phyloP scores from a whole-genome alignment of 257 asterid genomes.

The Petunia secreta region DNA sequence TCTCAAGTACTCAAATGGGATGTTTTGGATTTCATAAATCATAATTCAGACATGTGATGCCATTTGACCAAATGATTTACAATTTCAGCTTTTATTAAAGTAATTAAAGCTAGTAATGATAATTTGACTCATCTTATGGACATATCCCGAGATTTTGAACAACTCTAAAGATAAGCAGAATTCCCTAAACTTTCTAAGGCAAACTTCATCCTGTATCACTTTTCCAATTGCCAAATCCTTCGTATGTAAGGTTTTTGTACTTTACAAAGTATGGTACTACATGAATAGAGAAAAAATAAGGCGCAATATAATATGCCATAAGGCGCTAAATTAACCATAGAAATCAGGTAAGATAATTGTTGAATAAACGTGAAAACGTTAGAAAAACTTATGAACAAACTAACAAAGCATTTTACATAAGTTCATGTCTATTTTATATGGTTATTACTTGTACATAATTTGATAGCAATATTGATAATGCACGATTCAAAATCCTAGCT shows the following conservation, averaged over 20 bases:
- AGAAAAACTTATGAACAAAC: not conserved
- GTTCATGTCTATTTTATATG: not conserved
- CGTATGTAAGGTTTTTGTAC: not conserved
- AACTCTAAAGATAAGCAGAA: not conserved
- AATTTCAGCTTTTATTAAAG: not conserved
- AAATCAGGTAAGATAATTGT: not conserved
- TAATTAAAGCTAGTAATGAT: not conserved
- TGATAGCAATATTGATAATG: not conserved
- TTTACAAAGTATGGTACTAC: not conserved
- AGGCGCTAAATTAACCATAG: not conserved
- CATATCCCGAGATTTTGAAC: not conserved
- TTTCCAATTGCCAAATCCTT: not conserved
- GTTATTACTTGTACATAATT: not conserved
- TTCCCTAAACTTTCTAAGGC: not conserved
- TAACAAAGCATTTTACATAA: not conserved
- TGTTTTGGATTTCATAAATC: not conserved
- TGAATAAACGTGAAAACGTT: not conserved
- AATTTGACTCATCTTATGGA: not conserved
- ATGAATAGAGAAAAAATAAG: not conserved
- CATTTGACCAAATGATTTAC: not conserved
- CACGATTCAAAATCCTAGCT: too few relatives aligned
- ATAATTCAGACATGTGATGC: slow-evolving; percentile 7
- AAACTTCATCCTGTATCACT: not conserved
- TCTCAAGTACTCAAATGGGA: not conserved
- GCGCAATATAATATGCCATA: not conserved